phyloP scores from a whole-genome alignment of 148 eudicot genomes.

The Nyssa sinensis region DNA sequence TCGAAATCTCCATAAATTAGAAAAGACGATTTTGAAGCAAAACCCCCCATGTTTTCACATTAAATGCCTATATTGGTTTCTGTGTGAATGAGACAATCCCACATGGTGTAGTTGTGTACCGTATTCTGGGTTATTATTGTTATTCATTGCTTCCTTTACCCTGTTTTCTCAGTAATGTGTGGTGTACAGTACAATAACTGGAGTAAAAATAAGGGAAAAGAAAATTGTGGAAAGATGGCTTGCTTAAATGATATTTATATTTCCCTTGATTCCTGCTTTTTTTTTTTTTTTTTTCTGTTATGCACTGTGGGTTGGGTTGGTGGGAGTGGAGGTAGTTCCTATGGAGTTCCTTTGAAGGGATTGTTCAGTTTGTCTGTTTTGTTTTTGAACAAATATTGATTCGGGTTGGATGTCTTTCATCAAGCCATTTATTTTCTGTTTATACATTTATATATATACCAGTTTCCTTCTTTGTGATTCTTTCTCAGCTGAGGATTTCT shows the following conservation, averaged over 20 bases:
- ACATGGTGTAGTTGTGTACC: not conserved
- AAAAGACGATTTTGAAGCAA: not conserved
- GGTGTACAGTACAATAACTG: constrained; percentile 4
- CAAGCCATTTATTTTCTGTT: constrained; percentile 22
- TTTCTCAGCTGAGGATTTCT: constrained; percentile 24
- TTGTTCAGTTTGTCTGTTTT: constrained; percentile 34
- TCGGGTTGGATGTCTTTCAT: constrained; percentile 20
- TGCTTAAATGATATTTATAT: constrained; percentile 19
- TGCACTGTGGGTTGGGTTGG: constrained; percentile 57
- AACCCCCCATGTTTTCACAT: not conserved
- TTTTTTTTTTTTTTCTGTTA: constrained; percentile 21
- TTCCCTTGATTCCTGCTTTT: constrained; percentile 26
- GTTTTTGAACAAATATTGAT: constrained; percentile 23
- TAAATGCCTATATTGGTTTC: not conserved
- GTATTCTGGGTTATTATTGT: constrained; percentile 1
- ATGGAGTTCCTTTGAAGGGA: constrained; percentile 82
- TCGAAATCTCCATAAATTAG: too few relatives aligned
- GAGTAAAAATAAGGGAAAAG: constrained; percentile 43
- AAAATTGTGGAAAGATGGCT: constrained; percentile 29
- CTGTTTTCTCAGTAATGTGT: constrained; percentile 14
- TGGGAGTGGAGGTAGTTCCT: constrained; percentile 68
- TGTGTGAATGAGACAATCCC: not conserved
- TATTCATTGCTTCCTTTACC: not conserved
- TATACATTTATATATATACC: constrained; percentile 19
- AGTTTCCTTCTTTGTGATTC: constrained; percentile 8